Percentiles rank a stretch among this genome's conserved stretches.
Evolutionary conservation across 139 green algal species (phyloP).

Genomic region (Haematococcus lacustris): DNA sequence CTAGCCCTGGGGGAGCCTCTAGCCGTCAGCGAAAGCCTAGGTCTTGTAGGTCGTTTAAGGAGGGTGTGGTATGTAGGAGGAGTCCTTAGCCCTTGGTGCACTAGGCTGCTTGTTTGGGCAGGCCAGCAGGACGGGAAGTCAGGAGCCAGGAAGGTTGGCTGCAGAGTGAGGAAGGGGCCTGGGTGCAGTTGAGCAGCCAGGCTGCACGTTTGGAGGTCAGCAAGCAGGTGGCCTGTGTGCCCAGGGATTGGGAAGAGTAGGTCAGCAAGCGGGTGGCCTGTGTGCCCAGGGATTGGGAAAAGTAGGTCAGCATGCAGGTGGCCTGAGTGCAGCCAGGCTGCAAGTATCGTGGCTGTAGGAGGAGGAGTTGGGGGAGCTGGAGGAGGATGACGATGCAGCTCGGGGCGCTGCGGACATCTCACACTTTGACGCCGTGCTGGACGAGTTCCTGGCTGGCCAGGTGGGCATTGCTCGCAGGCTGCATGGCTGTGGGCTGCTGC

Average conservation of each 20-base stretch:
- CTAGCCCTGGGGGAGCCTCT: too few species aligned
- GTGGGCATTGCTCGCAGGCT: too few species aligned
- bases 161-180: too few species aligned
- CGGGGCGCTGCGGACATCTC: slow-evolving; percentile 13
- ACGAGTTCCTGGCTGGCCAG: slow-evolving; percentile 67
- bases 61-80: too few species aligned
- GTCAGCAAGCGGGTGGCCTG: slow-evolving; percentile 43
- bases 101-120: too few species aligned
- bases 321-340: not conserved
- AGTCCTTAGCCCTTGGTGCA: too few species aligned
- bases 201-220: not conserved
- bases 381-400: slow-evolving; percentile 39
- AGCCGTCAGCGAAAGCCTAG: too few species aligned
- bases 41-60: too few species aligned
- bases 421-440: slow-evolving; percentile 55
- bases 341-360: slow-evolving; percentile 10
- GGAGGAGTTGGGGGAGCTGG: slow-evolving; percentile 64
- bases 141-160: too few species aligned
- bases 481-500: too few species aligned
- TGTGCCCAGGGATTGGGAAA: not conserved
- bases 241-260: not conserved
- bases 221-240: slow-evolving; percentile 49
- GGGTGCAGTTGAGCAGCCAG: not conserved
- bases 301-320: not conserved
- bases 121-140: too few species aligned